Evolutionary conservation across 1,284 basidiomycete genomes (phyloP).

Genomic region (Chalciporus piperatoides): DNA sequence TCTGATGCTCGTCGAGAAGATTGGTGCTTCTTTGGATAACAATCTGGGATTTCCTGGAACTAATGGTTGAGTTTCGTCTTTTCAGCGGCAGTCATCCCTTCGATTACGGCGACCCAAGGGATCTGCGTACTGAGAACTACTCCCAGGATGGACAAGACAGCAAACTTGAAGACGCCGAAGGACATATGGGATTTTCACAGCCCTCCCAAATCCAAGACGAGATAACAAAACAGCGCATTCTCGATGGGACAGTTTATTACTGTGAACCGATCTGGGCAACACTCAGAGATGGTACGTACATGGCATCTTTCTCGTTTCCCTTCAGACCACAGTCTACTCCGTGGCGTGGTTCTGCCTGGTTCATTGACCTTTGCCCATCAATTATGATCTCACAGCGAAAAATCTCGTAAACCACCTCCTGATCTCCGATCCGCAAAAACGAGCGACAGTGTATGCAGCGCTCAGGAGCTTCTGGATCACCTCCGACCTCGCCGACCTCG

Average conservation of each 20-base stretch:
- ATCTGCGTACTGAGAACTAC: constrained; percentile 17
- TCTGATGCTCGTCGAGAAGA: neutral
- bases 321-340: neutral
- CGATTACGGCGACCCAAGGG: constrained; percentile 48
- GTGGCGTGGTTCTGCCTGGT: neutral
- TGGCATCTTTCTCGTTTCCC: neutral
- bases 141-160: constrained; percentile 6
- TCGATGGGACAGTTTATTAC: constrained; percentile 59
- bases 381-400: constrained; percentile 41
- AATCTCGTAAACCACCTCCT: constrained; percentile 56
- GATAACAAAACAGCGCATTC: constrained; percentile 63
- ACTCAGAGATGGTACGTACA: constrained; percentile 54
- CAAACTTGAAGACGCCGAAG: constrained; percentile 20
- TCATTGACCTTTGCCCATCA: neutral
- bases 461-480: constrained; percentile 62
- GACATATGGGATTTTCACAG: constrained; percentile 41
- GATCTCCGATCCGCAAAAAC: constrained; percentile 48
- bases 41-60: constrained; percentile 5
- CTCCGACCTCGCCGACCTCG: constrained; percentile 55
- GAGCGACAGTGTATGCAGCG: constrained; percentile 60
- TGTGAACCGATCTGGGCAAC: constrained; percentile 48
- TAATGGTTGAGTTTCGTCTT: constrained; percentile 10
- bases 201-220: constrained; percentile 50
- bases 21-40: neutral
- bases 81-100: constrained; percentile 70